These are phyloP conservation scores for Fraxinus quadrangulata DNA, from an alignment of 257 asterid species.

Conservation along the genomic window DNA sequence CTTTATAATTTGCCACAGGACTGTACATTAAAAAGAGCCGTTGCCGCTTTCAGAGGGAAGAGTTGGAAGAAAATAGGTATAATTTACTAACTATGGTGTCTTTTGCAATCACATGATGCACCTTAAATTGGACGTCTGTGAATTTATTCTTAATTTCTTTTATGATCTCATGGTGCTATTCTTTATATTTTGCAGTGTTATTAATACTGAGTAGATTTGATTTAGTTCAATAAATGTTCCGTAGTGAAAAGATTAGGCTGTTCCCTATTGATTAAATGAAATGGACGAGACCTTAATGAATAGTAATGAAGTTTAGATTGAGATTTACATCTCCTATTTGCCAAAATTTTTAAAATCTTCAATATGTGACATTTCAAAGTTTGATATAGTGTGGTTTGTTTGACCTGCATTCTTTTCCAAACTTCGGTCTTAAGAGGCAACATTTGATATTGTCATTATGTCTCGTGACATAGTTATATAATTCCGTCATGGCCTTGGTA, in stretches of 20 bases:
- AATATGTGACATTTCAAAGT: background rate
- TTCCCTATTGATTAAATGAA: background rate
- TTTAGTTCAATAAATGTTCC: background rate
- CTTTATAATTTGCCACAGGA: conserved; percentile 52
- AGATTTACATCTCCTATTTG: background rate
- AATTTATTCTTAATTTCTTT: background rate
- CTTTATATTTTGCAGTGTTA: conserved; percentile 7
- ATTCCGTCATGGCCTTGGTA: conserved; percentile 9
- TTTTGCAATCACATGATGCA: background rate
- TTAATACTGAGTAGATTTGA: background rate
- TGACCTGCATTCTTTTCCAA: conserved; percentile 1
- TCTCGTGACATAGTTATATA: conserved; percentile 2
- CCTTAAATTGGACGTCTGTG: conserved; percentile 3
- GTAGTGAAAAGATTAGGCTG: background rate
- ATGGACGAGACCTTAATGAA: background rate
- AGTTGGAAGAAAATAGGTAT: conserved; percentile 98
- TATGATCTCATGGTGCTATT: conserved; percentile 15
- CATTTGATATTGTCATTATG: background rate
- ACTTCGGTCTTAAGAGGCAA: conserved; percentile 8
- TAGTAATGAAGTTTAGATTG: background rate
- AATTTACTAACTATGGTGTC: conserved; percentile 1
- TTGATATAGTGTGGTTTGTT: background rate
- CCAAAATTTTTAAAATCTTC: background rate
- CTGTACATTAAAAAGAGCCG: conserved; percentile 75
- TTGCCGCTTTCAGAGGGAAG: conserved; percentile 78